Percentiles rank a stretch among this genome's conserved stretches.
Conservation (phyloP, 202 grass and related monocot genomes). For the Schoenoplectus tabernaemontani region DNA sequence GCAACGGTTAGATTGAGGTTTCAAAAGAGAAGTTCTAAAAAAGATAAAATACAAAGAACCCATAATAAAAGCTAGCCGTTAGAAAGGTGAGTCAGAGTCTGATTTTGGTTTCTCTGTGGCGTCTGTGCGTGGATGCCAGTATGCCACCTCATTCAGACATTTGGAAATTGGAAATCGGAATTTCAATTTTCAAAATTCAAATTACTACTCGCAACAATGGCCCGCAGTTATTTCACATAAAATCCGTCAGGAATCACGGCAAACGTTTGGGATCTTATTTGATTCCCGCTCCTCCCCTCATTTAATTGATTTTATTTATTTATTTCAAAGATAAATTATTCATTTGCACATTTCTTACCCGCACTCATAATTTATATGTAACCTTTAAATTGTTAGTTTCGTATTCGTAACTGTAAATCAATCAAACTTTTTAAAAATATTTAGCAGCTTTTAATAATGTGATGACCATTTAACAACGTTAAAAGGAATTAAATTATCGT, state of each 20-base stretch:
- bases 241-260: not conserved
- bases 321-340: not conserved
- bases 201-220: not conserved
- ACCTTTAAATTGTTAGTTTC: too few relatives aligned
- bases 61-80: conserved; percentile 12
- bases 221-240: not conserved
- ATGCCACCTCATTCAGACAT: not conserved
- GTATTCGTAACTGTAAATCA: too few relatives aligned
- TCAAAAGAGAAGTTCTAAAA: not conserved
- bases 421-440: too few relatives aligned
- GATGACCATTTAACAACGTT: too few relatives aligned
- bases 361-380: too few relatives aligned
- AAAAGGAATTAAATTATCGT: too few relatives aligned
- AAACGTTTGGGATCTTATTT: not conserved
- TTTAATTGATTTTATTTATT: not conserved
- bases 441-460: too few relatives aligned
- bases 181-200: not conserved
- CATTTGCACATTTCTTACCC: not conserved
- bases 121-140: not conserved
- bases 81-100: not conserved
- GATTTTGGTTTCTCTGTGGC: conserved; percentile 2
- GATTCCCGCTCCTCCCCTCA: not conserved
- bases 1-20: conserved; percentile 6
- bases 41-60: not conserved
- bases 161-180: too few relatives aligned